Evolutionary conservation across 768 basidiomycete genomes (phyloP).

Genomic region (Clitopilus passeckerianus): DNA sequence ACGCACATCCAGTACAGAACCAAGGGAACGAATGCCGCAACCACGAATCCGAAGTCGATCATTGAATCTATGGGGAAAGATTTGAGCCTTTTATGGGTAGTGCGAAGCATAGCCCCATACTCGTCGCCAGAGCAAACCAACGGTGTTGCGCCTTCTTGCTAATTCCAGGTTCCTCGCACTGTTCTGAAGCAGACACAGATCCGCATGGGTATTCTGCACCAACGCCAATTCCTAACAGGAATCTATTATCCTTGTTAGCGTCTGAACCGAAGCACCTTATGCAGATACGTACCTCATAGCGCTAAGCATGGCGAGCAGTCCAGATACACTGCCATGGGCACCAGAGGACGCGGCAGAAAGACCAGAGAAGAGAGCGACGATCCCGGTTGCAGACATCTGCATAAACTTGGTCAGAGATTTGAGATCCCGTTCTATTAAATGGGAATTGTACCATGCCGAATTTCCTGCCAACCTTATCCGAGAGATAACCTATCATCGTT

Average conservation of each 20-base stretch:
- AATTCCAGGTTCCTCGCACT: slow-evolving; percentile 80
- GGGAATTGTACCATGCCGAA: slow-evolving; percentile 71
- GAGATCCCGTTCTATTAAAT: too few relatives aligned
- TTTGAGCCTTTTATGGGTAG: neutral
- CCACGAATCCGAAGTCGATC: slow-evolving; percentile 83
- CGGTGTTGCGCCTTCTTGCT: slow-evolving; percentile 76
- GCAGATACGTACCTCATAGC: slow-evolving; percentile 67
- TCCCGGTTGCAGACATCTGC: slow-evolving; percentile 77
- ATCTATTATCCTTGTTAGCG: slow-evolving; percentile 36
- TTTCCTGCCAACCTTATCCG: slow-evolving; percentile 84
- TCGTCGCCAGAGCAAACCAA: slow-evolving; percentile 87
- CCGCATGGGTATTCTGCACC: slow-evolving; percentile 92
- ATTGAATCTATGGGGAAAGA: slow-evolving; percentile 50
- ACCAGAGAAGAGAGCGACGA: slow-evolving; percentile 79
- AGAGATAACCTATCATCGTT: slow-evolving; percentile 48
- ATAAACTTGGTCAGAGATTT: too few relatives aligned
- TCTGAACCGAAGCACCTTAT: neutral
- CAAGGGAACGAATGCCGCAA: slow-evolving; percentile 77
- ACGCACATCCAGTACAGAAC: slow-evolving; percentile 86
- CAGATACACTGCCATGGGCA: slow-evolving; percentile 62
- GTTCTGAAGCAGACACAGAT: slow-evolving; percentile 83
- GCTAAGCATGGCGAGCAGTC: slow-evolving; percentile 72
- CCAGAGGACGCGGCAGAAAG: slow-evolving; percentile 83
- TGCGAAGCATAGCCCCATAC: slow-evolving; percentile 33
- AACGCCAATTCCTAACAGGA: slow-evolving; percentile 84